Conservation (phyloP, 805 yeast species). For the Saturnispora mendoncae region DNA sequence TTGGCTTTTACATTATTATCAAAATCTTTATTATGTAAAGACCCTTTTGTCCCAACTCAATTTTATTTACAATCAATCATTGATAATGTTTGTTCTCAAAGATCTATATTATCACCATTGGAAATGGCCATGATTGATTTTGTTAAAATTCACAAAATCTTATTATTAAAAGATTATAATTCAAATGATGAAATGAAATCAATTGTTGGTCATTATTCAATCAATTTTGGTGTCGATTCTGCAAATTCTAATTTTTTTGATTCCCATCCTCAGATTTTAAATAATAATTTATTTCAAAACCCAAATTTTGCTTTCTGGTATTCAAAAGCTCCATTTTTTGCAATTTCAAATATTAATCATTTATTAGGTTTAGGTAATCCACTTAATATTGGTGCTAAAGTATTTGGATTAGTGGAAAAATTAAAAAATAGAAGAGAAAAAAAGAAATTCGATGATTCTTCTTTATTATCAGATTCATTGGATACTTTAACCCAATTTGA, state of each 20-base stretch:
- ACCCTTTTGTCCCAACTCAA: constrained; percentile 76
- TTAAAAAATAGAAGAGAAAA: constrained; percentile 63
- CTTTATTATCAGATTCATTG: constrained; percentile 18
- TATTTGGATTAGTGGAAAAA: constrained; percentile 65
- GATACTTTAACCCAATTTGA: constrained; percentile 17
- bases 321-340: constrained; percentile 67
- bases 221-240: constrained; percentile 60
- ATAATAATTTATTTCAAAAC: constrained; percentile 33
- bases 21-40: constrained; percentile 68
- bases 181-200: constrained; percentile 46
- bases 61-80: constrained; percentile 71
- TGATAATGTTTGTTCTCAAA: constrained; percentile 64
- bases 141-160: constrained; percentile 59
- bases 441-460: constrained; percentile 36
- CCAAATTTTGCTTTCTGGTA: constrained; percentile 50
- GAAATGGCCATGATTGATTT: constrained; percentile 55
- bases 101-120: constrained; percentile 48
- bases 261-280: constrained; percentile 11
- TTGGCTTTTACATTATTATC: constrained; percentile 77
- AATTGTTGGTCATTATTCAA: constrained; percentile 54
- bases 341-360: constrained; percentile 67
- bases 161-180: constrained; percentile 50
- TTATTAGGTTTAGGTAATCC: constrained; percentile 72
- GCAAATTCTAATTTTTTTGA: constrained; percentile 57
- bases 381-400: constrained; percentile 63